These are phyloP conservation scores for Penicilliopsis zonata DNA, from an alignment of 495 filamentous ascomycete species.

Conservation along the genomic window DNA sequence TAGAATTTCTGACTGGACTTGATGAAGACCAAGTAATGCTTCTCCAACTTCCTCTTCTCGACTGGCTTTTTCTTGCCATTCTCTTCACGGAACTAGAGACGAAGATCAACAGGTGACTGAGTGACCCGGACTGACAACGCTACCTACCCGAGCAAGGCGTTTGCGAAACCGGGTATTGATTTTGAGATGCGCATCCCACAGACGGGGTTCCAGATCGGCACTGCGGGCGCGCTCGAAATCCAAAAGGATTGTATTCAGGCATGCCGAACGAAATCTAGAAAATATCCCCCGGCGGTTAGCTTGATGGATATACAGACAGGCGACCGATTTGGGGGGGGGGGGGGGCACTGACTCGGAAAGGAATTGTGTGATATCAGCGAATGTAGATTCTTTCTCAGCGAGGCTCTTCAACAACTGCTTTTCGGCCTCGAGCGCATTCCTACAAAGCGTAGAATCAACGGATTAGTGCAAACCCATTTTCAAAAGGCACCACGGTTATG, in stretches of 20 bases:
- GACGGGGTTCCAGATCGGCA: conserved; percentile 48
- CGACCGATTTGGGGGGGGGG: conserved; percentile 4
- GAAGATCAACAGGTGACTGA: conserved; percentile 2
- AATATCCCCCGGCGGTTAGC: too few species aligned
- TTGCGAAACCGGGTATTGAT: conserved; percentile 70
- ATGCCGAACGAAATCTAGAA: conserved; percentile 54
- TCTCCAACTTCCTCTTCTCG: conserved; percentile 65
- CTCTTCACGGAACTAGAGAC: conserved; percentile 37
- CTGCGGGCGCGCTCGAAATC: conserved; percentile 59
- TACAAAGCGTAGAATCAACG: conserved; percentile 15
- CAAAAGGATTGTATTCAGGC: conserved; percentile 57
- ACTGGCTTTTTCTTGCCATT: conserved; percentile 55
- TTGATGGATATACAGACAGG: too few species aligned
- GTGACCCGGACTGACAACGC: neutral
- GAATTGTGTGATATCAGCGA: conserved; percentile 44
- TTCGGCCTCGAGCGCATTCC: conserved; percentile 35
- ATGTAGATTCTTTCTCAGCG: conserved; percentile 40
- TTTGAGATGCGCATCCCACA: conserved; percentile 71
- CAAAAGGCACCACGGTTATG: too few species aligned
- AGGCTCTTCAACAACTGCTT: conserved; percentile 36
- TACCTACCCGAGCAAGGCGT: conserved; percentile 37
- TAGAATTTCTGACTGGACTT: conserved; percentile 83
- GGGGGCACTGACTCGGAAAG: conserved; percentile 41
- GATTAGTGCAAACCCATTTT: conserved; percentile 7
- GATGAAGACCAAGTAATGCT: conserved; percentile 70